Percentiles rank a stretch among this genome's conserved stretches.
Conservation (phyloP, 2,329 filamentous ascomycete genomes). For the Neoscytalidium dimidiatum region DNA sequence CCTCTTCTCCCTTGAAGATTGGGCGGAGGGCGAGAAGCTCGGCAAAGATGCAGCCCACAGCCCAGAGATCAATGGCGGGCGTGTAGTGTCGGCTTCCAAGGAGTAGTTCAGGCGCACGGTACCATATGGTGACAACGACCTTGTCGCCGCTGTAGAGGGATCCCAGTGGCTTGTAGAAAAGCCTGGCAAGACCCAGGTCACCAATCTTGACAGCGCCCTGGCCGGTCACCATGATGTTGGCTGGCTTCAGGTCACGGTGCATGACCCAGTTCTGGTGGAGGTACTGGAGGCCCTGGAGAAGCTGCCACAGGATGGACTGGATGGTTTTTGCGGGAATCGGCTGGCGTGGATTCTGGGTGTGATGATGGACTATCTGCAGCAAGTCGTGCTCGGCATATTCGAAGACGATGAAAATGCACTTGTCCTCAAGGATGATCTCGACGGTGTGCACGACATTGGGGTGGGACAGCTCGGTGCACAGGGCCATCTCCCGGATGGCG, state of each 20-base stretch:
- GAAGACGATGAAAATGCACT: slow-evolving; percentile 99
- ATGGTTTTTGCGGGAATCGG: slow-evolving; percentile 87
- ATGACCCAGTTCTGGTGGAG: slow-evolving; percentile 96
- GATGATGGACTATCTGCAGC: slow-evolving; percentile 96
- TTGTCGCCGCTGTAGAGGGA: slow-evolving; percentile 93
- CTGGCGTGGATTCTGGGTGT: slow-evolving; percentile 84
- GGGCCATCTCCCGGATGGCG: slow-evolving; percentile 93
- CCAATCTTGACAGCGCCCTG: slow-evolving; percentile 90
- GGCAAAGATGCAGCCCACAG: slow-evolving; percentile 95
- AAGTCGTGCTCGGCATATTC: slow-evolving; percentile 98
- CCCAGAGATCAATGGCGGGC: slow-evolving; percentile 96
- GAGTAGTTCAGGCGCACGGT: slow-evolving; percentile 90
- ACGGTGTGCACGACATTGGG: slow-evolving; percentile 86
- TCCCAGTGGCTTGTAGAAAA: slow-evolving; percentile 93
- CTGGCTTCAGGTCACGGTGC: slow-evolving; percentile 94
- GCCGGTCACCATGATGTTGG: slow-evolving; percentile 98
- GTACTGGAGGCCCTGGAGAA: slow-evolving; percentile 92
- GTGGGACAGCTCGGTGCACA: slow-evolving; percentile 90
- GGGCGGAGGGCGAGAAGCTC: slow-evolving; percentile 86
- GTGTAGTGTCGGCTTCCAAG: slow-evolving; percentile 96
- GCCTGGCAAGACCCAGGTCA: slow-evolving; percentile 84
- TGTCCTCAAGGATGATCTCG: slow-evolving; percentile 96
- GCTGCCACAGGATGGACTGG: slow-evolving; percentile 92
- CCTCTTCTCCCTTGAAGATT: slow-evolving; percentile 98
- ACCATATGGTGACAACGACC: slow-evolving; percentile 99